phyloP scores from a whole-genome alignment of 176 grass and related monocot genomes.

The Alopecurus myosuroides region DNA sequence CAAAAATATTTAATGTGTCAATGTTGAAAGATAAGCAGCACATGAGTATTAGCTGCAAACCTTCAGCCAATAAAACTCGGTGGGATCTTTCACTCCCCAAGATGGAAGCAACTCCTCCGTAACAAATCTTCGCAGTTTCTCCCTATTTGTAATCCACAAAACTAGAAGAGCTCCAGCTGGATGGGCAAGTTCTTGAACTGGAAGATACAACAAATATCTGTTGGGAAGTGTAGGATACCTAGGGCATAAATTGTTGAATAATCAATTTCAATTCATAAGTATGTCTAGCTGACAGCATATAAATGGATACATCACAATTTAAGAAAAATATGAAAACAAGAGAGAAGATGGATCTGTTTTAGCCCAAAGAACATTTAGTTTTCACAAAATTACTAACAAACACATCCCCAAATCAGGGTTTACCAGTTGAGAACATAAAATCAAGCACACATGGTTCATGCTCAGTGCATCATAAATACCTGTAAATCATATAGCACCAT shows the following conservation, averaged over 20 bases:
- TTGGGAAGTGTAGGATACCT: conserved; percentile 95
- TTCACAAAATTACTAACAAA: background rate
- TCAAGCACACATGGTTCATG: background rate
- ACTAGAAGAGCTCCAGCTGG: conserved; percentile 75
- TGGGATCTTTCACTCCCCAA: conserved; percentile 72
- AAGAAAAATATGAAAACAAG: background rate
- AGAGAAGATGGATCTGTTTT: background rate
- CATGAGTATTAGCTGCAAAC: conserved; percentile 28
- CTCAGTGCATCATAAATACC: background rate
- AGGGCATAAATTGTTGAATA: background rate
- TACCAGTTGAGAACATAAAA: background rate
- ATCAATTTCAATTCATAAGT: conserved; percentile 1
- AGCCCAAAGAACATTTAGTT: background rate
- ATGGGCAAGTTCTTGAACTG: conserved; percentile 88
- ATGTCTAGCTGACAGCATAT: background rate
- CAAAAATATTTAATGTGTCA: background rate
- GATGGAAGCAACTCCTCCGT: conserved; percentile 71
- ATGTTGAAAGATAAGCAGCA: background rate
- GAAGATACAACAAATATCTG: conserved; percentile 76
- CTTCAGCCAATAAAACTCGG: conserved; percentile 85
- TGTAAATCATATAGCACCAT: background rate
- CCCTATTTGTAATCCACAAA: conserved; percentile 87
- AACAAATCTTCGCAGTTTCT: conserved; percentile 72
- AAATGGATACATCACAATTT: background rate
- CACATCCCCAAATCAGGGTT: conserved; percentile 2